A percentile compares a stretch with the other conserved stretches of the same genome.
Conservation (phyloP, 805 yeast genomes). For the Metahyphopichia silvanorum region DNA sequence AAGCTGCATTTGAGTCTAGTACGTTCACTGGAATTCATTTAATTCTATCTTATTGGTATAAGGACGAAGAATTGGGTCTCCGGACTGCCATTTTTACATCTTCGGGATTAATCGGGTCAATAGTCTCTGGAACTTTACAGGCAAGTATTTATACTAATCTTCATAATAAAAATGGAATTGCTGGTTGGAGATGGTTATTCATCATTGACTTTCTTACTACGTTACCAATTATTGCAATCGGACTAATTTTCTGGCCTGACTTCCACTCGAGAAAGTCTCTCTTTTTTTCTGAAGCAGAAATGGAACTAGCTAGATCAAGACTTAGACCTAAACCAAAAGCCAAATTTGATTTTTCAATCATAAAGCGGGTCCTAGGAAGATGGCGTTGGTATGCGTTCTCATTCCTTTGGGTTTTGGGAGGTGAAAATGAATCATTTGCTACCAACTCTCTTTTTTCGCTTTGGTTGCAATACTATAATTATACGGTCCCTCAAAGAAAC, state of each 20-base stretch:
- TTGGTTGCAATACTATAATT: conserved; percentile 26
- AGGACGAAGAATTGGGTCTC: conserved; percentile 45
- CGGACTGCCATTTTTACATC: conserved; percentile 54
- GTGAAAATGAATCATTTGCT: conserved; percentile 34
- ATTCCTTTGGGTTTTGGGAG: conserved; percentile 33
- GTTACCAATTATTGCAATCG: conserved; percentile 54
- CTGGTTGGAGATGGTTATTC: conserved; percentile 71
- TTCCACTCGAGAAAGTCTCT: conserved; percentile 42
- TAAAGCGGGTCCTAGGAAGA: conserved; percentile 39
- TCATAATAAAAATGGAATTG: conserved; percentile 45
- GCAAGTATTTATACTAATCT: conserved; percentile 48
- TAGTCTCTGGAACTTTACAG: conserved; percentile 57
- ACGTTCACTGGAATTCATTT: conserved; percentile 56
- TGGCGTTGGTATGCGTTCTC: conserved; percentile 39
- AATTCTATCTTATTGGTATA: conserved; percentile 53
- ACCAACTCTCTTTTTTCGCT: conserved; percentile 32
- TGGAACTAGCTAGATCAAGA: conserved; percentile 30
- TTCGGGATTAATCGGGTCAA: conserved; percentile 52
- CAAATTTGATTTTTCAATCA: conserved; percentile 27
- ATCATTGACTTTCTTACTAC: conserved; percentile 60
- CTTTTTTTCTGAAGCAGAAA: conserved; percentile 23
- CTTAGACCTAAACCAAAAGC: conserved; percentile 29
- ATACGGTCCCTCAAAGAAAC: conserved; percentile 27
- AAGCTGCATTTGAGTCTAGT: conserved; percentile 58
- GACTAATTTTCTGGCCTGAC: conserved; percentile 59